Base-by-base conservation (phyloP, 768 basidiomycete genomes). In the Trametes sanguinea region DNA sequence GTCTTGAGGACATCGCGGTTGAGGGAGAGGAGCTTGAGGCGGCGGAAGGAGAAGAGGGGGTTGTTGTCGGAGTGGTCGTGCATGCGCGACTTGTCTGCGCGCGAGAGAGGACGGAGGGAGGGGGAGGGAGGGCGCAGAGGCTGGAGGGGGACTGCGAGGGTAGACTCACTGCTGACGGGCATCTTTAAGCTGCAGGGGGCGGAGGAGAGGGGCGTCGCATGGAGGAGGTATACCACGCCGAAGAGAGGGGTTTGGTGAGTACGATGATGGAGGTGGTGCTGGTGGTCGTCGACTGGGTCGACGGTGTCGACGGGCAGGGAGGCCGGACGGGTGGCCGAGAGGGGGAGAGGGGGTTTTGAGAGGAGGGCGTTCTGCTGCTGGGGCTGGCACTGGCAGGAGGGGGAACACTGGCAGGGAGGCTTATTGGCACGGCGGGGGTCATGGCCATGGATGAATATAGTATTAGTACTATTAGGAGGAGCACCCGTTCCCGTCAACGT, bases 1-100 rank as follows among this genome's bases (percentile, higher is more conserved):
- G 57, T 48, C 47, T 45, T 56, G 52, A 67, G 63, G 40, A 67
- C 66, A 46, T 67, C 66, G 61, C 51, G 60, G 51, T 65, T 67
- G 61, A 67, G 66, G 14, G 50, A 14, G 51, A 67, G 54, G 45
- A 67, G 45, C 14, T 55, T 37, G 63, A 65, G 58, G 45, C 47
- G 50, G n/a, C 30, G 40, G 42, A 46, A 51, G 51, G 51, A 46
- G 45, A 46, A 47, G 39, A 53, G 8, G 43, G 9, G 47, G 51
- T 56, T 8, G 43, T 16, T 39, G 51, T 53, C 53, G 35, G 6
- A 6, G 35, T 37, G 35, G 6, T 37, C 35, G 11, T 9, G 44
- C 4, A 45, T 16, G 27, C 54, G 53, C 32, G 57, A 39, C 40
- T 47, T 51, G 17, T 59, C 57, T 32, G 32, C 33, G 32, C 57